Evolutionary conservation across 2,329 filamentous ascomycete species (phyloP).

Genomic region (Penicillium sp.): DNA sequence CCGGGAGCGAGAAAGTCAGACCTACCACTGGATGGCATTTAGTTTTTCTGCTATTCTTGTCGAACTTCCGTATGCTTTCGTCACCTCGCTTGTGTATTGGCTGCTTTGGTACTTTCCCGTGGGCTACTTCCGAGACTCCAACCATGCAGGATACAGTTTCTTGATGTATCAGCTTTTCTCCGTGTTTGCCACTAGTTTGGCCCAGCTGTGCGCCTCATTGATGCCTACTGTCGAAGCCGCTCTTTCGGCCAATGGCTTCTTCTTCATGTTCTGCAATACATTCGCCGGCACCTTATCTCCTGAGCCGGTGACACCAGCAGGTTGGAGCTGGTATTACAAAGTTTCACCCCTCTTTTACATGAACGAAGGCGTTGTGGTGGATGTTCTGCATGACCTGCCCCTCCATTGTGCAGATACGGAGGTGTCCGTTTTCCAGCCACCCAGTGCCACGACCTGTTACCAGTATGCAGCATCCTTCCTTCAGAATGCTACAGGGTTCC

Average conservation of each 20-base stretch:
- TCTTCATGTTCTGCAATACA: too few species aligned
- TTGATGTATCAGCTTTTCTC: conserved; percentile 80
- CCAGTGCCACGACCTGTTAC: conserved; percentile 64
- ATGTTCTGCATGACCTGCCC: conserved; percentile 64
- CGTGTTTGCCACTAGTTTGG: conserved; percentile 61
- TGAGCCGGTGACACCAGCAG: conserved; percentile 30
- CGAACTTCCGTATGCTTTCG: too few species aligned
- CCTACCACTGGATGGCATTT: too few species aligned
- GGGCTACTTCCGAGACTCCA: conserved; percentile 49
- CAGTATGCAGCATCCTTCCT: conserved; percentile 70
- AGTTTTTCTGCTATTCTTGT: too few species aligned
- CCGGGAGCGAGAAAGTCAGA: too few species aligned
- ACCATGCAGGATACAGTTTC: conserved; percentile 78
- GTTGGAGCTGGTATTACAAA: conserved; percentile 80
- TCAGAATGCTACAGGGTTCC: too few species aligned
- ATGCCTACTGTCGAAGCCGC: too few species aligned
- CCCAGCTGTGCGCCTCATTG: conserved; percentile 48
- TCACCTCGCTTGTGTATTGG: too few species aligned
- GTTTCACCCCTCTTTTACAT: conserved; percentile 80
- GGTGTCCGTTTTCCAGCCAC: conserved; percentile 66
- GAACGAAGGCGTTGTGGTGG: conserved; percentile 72
- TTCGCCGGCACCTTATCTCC: too few species aligned
- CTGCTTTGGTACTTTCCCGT: too few species aligned
- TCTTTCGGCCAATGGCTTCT: too few species aligned
- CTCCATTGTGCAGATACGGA: conserved; percentile 63